A percentile compares a stretch with the other conserved stretches of the same genome.
Conservation (phyloP, 371 early-diverging fungal genomes). For the Mucor plumbeus region DNA sequence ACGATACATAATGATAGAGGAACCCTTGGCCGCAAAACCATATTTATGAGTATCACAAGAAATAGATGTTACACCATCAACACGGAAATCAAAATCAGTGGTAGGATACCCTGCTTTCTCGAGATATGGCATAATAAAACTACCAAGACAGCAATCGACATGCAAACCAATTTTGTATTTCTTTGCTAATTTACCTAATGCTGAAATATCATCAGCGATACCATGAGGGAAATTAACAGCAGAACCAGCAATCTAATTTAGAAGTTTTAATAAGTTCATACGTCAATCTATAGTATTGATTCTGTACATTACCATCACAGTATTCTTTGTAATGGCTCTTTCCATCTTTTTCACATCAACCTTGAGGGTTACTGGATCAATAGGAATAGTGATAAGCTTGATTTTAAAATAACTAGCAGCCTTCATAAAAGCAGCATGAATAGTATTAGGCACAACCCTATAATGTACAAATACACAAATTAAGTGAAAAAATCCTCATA, state of each 20-base stretch:
- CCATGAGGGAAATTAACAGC: conserved; percentile 95
- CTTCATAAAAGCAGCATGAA: conserved; percentile 96
- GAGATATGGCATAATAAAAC: conserved; percentile 93
- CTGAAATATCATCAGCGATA: conserved; percentile 89
- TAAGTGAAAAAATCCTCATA: not conserved
- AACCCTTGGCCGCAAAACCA: conserved; percentile 97
- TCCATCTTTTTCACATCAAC: conserved; percentile 78
- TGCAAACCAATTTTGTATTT: conserved; percentile 88
- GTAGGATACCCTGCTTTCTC: conserved; percentile 90
- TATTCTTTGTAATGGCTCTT: conserved; percentile 87
- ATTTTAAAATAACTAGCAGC: conserved; percentile 92
- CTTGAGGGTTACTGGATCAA: conserved; percentile 78
- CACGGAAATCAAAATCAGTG: conserved; percentile 86
- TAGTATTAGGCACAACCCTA: conserved; percentile 88
- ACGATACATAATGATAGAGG: conserved; percentile 94
- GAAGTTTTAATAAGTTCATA: not conserved
- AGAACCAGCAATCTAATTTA: conserved; percentile 80
- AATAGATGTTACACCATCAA: conserved; percentile 94
- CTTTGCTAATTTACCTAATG: conserved; percentile 80
- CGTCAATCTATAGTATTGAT: too few species aligned
- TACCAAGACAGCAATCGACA: conserved; percentile 97
- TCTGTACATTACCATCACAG: conserved; percentile 70
- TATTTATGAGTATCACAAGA: conserved; percentile 98
- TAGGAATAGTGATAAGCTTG: conserved; percentile 82
- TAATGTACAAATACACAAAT: not conserved